Evolutionary conservation across 1,139 yeast genomes (phyloP), one percentile per base, ranked within the genome.

Genomic region (Arxiozyma telluris): DNA sequence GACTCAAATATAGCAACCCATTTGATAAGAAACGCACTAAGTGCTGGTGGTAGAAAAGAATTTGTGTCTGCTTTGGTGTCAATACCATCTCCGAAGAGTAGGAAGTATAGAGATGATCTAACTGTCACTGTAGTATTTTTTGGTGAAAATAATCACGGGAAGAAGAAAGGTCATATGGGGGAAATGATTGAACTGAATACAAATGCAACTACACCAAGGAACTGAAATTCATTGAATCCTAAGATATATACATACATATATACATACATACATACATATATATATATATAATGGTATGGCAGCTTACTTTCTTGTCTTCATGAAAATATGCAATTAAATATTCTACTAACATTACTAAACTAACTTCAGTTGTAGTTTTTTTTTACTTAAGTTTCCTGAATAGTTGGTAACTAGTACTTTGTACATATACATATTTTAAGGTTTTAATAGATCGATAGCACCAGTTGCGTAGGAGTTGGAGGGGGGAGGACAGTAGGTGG

Each of bases 91-190:
- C 97, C 98, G 1, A 80, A 87, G 59, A 87, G 96, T 22, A 82
- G 98, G 70, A 79, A 89, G 51, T 93, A 91, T 71, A 81, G 98
- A 70, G 98, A 93, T 72, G 98, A 93, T 68, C 76, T 93, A 65
- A 91, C 98, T 0, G 98, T 91, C 11, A 90, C 97, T 2, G 98
- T 93, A 27, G 90, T 91, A 4, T 93, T 93, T 71, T 93, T 93
- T 68, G 95, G 94, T 17, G 77, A 80, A 34, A 4, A 3, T 34
- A 45, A 58, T 11, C 79, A 75, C 50, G 68, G 71, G 9, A 73
- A 71, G 20, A 71, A 72, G 1, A 75, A 63, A 38, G 87, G 86
- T 0, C 71, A 74, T 55, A 69, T 82, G 54, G 82, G 78, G 58
- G 73, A 80, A 56, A 46, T 22, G 18, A 21, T 17, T 17, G 49